These are phyloP conservation scores for Colletotrichum sp. DNA, from an alignment of 2,329 filamentous ascomycete species.

Conservation along the genomic window DNA sequence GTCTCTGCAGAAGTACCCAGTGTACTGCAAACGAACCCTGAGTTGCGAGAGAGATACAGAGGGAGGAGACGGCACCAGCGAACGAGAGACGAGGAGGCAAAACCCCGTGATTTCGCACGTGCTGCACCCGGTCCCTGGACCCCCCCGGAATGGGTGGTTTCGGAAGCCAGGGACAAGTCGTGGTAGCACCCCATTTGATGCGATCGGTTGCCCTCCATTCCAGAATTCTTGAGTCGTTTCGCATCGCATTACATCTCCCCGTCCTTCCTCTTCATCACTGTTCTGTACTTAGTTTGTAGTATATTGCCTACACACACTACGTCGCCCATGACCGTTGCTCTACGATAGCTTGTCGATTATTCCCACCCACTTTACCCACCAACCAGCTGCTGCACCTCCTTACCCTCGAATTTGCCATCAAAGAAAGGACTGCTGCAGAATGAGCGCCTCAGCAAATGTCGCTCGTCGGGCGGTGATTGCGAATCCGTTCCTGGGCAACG, in stretches of 20 bases:
- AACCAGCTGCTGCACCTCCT: not conserved
- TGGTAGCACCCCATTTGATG: slow-evolving; percentile 21
- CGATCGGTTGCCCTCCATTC: slow-evolving; percentile 21
- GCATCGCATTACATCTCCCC: slow-evolving; percentile 12
- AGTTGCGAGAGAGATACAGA: not conserved
- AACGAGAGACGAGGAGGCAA: not conserved
- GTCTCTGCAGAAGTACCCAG: not conserved
- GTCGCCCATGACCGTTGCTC: slow-evolving; percentile 1
- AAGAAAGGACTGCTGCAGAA: slow-evolving; percentile 28
- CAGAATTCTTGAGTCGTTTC: slow-evolving; percentile 16
- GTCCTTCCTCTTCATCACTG: slow-evolving; percentile 11
- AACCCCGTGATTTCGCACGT: slow-evolving; percentile 19
- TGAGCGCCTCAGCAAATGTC: slow-evolving; percentile 62
- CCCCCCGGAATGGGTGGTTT: slow-evolving; percentile 15
- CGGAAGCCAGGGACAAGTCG: slow-evolving; percentile 20
- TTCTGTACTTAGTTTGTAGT: slow-evolving; percentile 3
- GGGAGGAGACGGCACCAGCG: not conserved
- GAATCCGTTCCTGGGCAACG: slow-evolving; percentile 56
- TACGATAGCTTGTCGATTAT: not conserved
- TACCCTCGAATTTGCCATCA: not conserved
- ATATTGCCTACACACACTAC: not conserved
- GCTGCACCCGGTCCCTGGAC: not conserved
- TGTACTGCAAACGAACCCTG: slow-evolving; percentile 3
- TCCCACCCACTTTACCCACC: not conserved
- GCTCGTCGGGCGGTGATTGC: slow-evolving; percentile 59